Evolutionary conservation across 306 rosid species (phyloP).

Genomic region (Vigna angularis): DNA sequence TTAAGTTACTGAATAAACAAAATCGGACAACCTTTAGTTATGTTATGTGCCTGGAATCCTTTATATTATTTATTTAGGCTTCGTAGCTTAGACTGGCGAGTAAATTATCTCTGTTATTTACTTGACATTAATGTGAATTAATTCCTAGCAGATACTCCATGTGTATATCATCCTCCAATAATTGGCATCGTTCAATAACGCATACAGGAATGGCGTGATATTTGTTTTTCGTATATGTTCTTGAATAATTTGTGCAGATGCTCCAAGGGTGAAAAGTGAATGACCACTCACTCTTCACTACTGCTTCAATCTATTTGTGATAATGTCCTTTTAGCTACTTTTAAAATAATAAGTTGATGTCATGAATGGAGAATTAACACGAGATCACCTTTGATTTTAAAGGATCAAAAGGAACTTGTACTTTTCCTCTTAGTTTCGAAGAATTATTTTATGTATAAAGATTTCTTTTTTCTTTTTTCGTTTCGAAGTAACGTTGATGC

Average conservation of each 20-base stretch:
- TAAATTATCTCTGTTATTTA: slow-evolving; percentile 46
- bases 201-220: background rate
- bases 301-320: slow-evolving; percentile 16
- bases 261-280: background rate
- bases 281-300: background rate
- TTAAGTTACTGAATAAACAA: slow-evolving; percentile 29
- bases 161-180: slow-evolving; percentile 41
- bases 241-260: background rate
- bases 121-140: slow-evolving; percentile 51
- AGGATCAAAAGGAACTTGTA: background rate
- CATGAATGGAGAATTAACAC: background rate
- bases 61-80: slow-evolving; percentile 37
- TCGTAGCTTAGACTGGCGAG: slow-evolving; percentile 51
- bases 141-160: slow-evolving; percentile 39
- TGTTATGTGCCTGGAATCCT: background rate
- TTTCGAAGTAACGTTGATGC: background rate
- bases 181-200: slow-evolving; percentile 24
- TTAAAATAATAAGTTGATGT: background rate
- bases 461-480: too few relatives aligned
- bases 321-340: background rate
- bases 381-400: background rate
- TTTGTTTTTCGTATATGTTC: background rate
- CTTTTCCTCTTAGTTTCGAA: background rate
- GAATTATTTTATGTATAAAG: background rate
- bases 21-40: slow-evolving; percentile 13